These are phyloP conservation scores for Cytospora paraplurivora DNA, from an alignment of 2,329 filamentous ascomycete species.

Conservation along the genomic window DNA sequence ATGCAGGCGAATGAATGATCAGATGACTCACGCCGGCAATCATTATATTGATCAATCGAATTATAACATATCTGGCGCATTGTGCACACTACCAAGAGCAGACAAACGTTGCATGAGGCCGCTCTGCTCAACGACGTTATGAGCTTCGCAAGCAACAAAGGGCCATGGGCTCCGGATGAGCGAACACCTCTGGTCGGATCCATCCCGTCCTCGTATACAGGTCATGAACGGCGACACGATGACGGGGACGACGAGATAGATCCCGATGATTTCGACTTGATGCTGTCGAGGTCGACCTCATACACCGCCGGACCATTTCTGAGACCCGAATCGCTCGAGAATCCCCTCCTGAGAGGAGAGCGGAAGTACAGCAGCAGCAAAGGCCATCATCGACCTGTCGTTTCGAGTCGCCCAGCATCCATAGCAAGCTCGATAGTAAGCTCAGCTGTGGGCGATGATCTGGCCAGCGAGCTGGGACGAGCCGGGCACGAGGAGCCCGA, in stretches of 20 bases:
- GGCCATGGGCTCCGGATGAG: conserved; percentile 20
- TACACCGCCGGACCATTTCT: conserved; percentile 41
- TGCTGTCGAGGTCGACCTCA: conserved; percentile 45
- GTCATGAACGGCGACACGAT: neutral
- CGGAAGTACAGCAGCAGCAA: conserved; percentile 34
- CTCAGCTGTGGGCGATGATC: conserved; percentile 19
- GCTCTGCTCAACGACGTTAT: neutral
- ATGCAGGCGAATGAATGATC: neutral
- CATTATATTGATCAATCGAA: neutral
- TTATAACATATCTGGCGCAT: neutral
- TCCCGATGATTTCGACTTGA: conserved; percentile 41
- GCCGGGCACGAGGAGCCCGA: neutral
- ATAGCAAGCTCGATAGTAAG: conserved; percentile 17
- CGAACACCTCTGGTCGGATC: conserved; percentile 23
- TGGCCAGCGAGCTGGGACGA: conserved; percentile 5
- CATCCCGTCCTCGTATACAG: conserved; percentile 2
- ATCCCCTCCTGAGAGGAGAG: conserved; percentile 43
- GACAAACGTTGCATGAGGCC: neutral
- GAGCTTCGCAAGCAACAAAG: conserved; percentile 1
- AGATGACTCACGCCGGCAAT: neutral
- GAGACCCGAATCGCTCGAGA: conserved; percentile 46
- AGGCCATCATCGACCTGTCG: conserved; percentile 9
- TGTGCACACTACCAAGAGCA: neutral
- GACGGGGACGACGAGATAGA: conserved; percentile 33
- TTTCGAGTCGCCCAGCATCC: conserved; percentile 20